A percentile compares a stretch with the other conserved stretches of the same genome.
These are phyloP conservation scores for Epichloe hybrida DNA, from an alignment of 2,329 filamentous ascomycete species.

Conservation along the genomic window DNA sequence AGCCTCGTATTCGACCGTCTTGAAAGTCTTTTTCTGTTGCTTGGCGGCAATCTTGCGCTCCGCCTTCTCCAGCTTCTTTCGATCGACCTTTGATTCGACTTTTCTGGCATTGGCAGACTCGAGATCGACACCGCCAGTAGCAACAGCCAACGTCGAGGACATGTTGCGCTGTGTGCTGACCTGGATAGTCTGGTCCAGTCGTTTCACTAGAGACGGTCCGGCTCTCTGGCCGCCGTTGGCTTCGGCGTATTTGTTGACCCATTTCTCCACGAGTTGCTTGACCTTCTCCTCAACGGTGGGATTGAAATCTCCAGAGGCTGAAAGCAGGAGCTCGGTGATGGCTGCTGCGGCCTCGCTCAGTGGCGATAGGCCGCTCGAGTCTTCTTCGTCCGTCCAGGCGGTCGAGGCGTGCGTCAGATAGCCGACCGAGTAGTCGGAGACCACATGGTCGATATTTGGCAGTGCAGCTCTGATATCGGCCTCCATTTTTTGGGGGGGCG, in stretches of 20 bases:
- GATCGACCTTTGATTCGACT: constrained; percentile 93
- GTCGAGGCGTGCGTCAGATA: constrained; percentile 91
- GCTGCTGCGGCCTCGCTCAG: constrained; percentile 71
- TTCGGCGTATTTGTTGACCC: constrained; percentile 68
- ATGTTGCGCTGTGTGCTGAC: constrained; percentile 90
- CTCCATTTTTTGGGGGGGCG: constrained; percentile 48
- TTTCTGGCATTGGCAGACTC: constrained; percentile 88
- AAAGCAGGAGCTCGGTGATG: constrained; percentile 80
- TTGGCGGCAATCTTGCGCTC: constrained; percentile 96
- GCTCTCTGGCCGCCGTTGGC: constrained; percentile 59
- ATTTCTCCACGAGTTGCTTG: constrained; percentile 73
- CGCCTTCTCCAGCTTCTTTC: constrained; percentile 98
- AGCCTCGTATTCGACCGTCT: constrained; percentile 95
- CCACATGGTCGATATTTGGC: constrained; percentile 73
- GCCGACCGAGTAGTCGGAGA: constrained; percentile 86
- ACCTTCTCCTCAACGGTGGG: constrained; percentile 62
- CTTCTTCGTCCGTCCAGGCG: constrained; percentile 61
- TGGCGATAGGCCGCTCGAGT: constrained; percentile 56
- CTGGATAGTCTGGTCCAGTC: constrained; percentile 88
- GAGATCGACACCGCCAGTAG: constrained; percentile 73
- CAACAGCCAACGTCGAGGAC: constrained; percentile 84
- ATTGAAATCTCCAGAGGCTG: constrained; percentile 76
- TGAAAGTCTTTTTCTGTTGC: constrained; percentile 96
- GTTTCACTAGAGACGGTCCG: constrained; percentile 63
- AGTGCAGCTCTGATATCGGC: constrained; percentile 73